Percentiles rank a stretch among this genome's conserved stretches.
Evolutionary conservation across 2,329 filamentous ascomycete species (phyloP).

Genomic region (Madurella mycetomatis): DNA sequence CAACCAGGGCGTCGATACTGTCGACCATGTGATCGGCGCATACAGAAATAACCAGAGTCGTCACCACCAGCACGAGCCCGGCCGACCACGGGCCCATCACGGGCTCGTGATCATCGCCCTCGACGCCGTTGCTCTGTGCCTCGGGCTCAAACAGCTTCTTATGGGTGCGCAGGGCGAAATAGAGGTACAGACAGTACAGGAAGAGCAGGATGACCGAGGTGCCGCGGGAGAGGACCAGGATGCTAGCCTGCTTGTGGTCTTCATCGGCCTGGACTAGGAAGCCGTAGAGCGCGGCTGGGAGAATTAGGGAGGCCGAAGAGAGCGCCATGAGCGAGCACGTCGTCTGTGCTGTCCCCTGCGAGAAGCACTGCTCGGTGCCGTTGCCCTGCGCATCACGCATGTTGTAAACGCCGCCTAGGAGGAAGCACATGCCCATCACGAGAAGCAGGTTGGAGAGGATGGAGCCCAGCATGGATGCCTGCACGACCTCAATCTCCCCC

Average conservation of each 20-base stretch:
- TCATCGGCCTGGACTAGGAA: slow-evolving; percentile 49
- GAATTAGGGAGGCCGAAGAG: slow-evolving; percentile 71
- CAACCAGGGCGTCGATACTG: slow-evolving; percentile 69
- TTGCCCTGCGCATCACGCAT: slow-evolving; percentile 52
- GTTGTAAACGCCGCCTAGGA: slow-evolving; percentile 67
- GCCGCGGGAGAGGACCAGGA: slow-evolving; percentile 68
- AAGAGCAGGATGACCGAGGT: slow-evolving; percentile 70
- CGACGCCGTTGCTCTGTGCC: slow-evolving; percentile 25
- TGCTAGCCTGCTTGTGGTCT: slow-evolving; percentile 48
- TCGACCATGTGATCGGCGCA: slow-evolving; percentile 75
- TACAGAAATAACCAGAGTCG: slow-evolving; percentile 65
- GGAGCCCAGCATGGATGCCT: slow-evolving; percentile 93
- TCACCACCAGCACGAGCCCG: slow-evolving; percentile 59
- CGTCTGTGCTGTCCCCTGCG: slow-evolving; percentile 72
- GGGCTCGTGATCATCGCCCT: slow-evolving; percentile 39
- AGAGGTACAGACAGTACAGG: slow-evolving; percentile 71
- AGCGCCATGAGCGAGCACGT: slow-evolving; percentile 71
- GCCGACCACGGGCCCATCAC: slow-evolving; percentile 61
- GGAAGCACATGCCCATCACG: slow-evolving; percentile 76
- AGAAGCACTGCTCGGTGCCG: slow-evolving; percentile 66
- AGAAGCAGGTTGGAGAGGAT: slow-evolving; percentile 92
- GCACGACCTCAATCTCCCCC: slow-evolving; percentile 90
- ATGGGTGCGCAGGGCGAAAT: slow-evolving; percentile 74
- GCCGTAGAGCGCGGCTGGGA: slow-evolving; percentile 70
- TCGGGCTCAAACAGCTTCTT: slow-evolving; percentile 64